A percentile compares a stretch with the other conserved stretches of the same genome.
Conservation (phyloP, 2,329 filamentous ascomycete species). For the Emmonsiellopsis sp. region DNA sequence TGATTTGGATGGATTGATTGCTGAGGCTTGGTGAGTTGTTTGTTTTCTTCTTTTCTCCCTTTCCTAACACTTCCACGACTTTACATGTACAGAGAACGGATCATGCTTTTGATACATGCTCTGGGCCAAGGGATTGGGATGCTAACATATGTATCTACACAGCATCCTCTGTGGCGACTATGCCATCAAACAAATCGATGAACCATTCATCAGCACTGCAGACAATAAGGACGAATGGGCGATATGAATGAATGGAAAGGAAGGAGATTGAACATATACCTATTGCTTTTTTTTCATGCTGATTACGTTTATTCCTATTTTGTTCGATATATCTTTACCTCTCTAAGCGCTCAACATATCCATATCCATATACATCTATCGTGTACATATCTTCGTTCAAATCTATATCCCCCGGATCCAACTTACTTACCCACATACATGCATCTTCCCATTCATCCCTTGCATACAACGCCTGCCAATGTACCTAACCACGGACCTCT, state of each 20-base stretch:
- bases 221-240: conserved; percentile 79
- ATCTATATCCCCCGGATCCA: too few species aligned
- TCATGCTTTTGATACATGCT: too few species aligned
- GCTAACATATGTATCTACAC: conserved; percentile 4
- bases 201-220: conserved; percentile 70
- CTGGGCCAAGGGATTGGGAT: neutral
- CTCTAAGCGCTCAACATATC: neutral
- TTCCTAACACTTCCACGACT: neutral
- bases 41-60: neutral
- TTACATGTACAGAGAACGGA: too few species aligned
- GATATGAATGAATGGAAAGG: conserved; percentile 30
- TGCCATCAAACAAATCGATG: conserved; percentile 87
- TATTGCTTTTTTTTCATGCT: too few species aligned
- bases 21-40: conserved; percentile 66
- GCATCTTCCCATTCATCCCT: neutral
- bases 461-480: neutral
- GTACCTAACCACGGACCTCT: too few species aligned
- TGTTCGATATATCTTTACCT: neutral
- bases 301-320: neutral
- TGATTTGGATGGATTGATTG: conserved; percentile 87
- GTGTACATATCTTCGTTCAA: neutral
- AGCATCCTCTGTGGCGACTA: conserved; percentile 92
- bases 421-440: too few species aligned
- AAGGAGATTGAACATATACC: too few species aligned
- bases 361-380: neutral